Base-by-base conservation (phyloP, 208 protist species). In the Histomonas meleagridis region DNA sequence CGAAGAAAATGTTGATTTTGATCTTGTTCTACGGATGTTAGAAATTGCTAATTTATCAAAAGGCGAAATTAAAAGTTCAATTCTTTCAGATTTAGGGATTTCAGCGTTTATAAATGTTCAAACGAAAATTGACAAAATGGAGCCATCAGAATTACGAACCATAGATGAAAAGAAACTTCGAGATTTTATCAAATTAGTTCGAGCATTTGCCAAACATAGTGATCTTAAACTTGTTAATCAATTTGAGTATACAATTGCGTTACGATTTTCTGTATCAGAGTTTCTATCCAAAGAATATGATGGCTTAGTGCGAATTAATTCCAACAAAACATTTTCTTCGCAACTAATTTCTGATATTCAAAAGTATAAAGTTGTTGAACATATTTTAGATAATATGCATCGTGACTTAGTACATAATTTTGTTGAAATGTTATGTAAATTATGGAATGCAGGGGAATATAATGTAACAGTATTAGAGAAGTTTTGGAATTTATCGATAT, bases 311-410 rank as follows among this genome's bases (percentile, higher is more conserved):
- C 7, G 76, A 16, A 38, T 86, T 38, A 86, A 86, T 86, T 48
- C 43, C n/a, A 86, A 86, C 55, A 86, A 55, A 86, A 55, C 76
- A 38, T 86, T 86, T 86, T 86, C 40, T 26, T 51, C 43, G 10
- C 7, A 32, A 40, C 38, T 86, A 55, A 46, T 86, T 55, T 1
- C 40, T 21, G n/a, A 86, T 38, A 86, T 86, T 38, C 43, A 86
- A 3, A 7, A 23, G 38, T 18, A 12, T 57, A n/a, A n/a, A 18
- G 38, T 86, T 38, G 76, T 86, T 55, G 0, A 43, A 18, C 43
- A 86, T 57, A 86, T 86, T 43, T n/a, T 86, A 26, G 3, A 53
- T 18, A 28, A 55, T 51, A 86, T 86, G 76, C 76, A 86, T 57
- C 76, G 55, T 2, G 76, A 86, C 55, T 28, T 86, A 1, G 76